Evolutionary conservation across 768 basidiomycete species (phyloP).

Genomic region (Lactarius hatsudake): DNA sequence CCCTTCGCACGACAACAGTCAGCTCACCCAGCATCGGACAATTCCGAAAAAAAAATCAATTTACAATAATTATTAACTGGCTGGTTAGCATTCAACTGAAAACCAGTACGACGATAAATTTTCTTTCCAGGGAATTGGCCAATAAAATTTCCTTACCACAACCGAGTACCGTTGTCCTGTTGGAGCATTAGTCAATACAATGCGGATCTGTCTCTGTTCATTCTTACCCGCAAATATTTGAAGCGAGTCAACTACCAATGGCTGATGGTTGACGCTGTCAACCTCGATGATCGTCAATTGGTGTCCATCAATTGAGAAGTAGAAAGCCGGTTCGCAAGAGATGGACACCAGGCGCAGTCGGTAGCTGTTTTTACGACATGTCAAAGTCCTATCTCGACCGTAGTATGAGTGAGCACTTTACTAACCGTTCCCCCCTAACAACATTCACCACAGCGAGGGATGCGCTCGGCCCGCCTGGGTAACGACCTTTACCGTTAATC

Average conservation of each 20-base stretch:
- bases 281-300: constrained; percentile 27
- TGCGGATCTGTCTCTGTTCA: neutral
- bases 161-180: constrained; percentile 26
- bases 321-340: constrained; percentile 14
- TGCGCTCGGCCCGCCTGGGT: constrained; percentile 10
- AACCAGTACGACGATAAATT: neutral
- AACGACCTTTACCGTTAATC: constrained; percentile 27
- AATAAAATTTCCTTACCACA: neutral
- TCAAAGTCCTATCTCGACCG: neutral
- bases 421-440: constrained; percentile 10
- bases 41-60: neutral
- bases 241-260: constrained; percentile 16
- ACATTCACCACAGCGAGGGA: constrained; percentile 23
- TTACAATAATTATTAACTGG: constrained; percentile 1
- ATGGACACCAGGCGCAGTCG: constrained; percentile 17
- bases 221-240: constrained; percentile 17
- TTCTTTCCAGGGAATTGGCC: neutral
- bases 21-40: neutral
- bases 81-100: constrained; percentile 1
- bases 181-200: neutral
- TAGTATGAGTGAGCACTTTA: neutral
- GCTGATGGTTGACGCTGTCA: constrained; percentile 22
- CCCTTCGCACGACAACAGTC: neutral
- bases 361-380: neutral
- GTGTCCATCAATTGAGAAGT: constrained; percentile 26